phyloP scores from a whole-genome alignment of 2,329 filamentous ascomycete genomes.

The Aspergillus puulaauensis region DNA sequence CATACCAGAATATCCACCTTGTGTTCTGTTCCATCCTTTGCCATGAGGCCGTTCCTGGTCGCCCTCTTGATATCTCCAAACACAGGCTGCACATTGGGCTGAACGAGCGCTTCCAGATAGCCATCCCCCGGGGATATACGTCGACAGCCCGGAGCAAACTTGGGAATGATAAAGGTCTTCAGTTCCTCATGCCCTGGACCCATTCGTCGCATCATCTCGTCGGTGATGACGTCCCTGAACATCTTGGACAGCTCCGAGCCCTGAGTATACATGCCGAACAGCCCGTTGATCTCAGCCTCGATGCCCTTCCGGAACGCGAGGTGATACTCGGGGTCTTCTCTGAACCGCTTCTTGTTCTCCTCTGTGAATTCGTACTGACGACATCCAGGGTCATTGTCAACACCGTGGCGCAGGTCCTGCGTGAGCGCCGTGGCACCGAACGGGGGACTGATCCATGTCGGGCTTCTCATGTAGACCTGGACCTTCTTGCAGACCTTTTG shows the following conservation, averaged over 20 bases:
- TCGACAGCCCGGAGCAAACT: background rate
- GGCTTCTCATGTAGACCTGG: conserved; percentile 8
- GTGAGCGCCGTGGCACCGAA: conserved; percentile 1
- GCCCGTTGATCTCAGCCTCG: conserved; percentile 20
- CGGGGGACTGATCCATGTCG: conserved; percentile 7
- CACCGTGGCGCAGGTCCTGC: background rate
- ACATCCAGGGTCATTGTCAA: background rate
- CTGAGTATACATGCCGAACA: conserved; percentile 14
- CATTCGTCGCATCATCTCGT: conserved; percentile 2
- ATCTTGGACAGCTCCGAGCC: conserved; percentile 1
- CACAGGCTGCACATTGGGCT: background rate
- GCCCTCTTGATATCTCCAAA: background rate
- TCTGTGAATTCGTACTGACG: conserved; percentile 10
- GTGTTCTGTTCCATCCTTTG: background rate
- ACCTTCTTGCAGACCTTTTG: conserved; percentile 6
- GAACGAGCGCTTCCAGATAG: conserved; percentile 3
- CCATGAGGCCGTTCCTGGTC: background rate
- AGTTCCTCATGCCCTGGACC: background rate
- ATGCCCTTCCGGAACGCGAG: conserved; percentile 20
- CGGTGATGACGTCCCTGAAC: background rate
- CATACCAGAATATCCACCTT: conserved; percentile 1
- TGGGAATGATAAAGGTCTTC: background rate
- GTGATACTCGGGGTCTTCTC: conserved; percentile 13
- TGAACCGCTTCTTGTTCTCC: conserved; percentile 20
- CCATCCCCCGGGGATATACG: conserved; percentile 1